These are phyloP conservation scores for Tylopilus vinaceipallidus DNA, from an alignment of 768 basidiomycete species.

Conservation along the genomic window DNA sequence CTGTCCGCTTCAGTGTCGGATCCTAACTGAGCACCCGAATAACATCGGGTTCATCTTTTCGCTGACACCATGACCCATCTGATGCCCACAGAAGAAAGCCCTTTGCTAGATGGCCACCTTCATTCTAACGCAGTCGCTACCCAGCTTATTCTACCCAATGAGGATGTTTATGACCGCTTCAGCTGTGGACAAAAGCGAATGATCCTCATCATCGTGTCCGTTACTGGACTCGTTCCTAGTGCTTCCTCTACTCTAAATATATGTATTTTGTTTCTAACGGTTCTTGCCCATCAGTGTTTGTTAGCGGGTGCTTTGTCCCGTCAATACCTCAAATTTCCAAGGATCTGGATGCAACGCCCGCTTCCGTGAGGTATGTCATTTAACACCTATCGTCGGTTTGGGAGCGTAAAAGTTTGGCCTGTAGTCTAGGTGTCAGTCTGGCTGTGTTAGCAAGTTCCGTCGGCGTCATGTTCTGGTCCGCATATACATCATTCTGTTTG, in stretches of 20 bases:
- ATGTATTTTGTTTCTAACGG: not conserved
- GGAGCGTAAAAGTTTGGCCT: not conserved
- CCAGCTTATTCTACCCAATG: constrained; percentile 3
- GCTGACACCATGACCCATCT: not conserved
- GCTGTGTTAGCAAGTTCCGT: constrained; percentile 45
- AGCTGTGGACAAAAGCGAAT: constrained; percentile 44
- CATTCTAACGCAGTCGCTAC: not conserved
- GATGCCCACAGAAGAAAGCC: constrained; percentile 31
- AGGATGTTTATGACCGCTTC: constrained; percentile 60
- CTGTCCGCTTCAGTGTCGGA: too few species aligned
- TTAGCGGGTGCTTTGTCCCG: constrained; percentile 67
- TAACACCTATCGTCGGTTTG: not conserved
- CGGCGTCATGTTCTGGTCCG: constrained; percentile 51
- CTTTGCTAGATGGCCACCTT: constrained; percentile 18
- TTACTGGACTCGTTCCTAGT: constrained; percentile 65
- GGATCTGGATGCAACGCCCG: constrained; percentile 56
- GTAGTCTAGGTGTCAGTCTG: constrained; percentile 50
- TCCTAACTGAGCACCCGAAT: constrained; percentile 14
- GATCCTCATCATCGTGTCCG: constrained; percentile 58
- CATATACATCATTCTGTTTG: constrained; percentile 50
- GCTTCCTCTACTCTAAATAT: constrained; percentile 20
- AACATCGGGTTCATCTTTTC: too few species aligned
- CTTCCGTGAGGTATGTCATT: constrained; percentile 50
- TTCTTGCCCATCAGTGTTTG: constrained; percentile 49
- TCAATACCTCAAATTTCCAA: constrained; percentile 70